Base-by-base conservation (phyloP, 2,329 filamentous ascomycete genomes). In the Pseudogymnoascus sp. region DNA sequence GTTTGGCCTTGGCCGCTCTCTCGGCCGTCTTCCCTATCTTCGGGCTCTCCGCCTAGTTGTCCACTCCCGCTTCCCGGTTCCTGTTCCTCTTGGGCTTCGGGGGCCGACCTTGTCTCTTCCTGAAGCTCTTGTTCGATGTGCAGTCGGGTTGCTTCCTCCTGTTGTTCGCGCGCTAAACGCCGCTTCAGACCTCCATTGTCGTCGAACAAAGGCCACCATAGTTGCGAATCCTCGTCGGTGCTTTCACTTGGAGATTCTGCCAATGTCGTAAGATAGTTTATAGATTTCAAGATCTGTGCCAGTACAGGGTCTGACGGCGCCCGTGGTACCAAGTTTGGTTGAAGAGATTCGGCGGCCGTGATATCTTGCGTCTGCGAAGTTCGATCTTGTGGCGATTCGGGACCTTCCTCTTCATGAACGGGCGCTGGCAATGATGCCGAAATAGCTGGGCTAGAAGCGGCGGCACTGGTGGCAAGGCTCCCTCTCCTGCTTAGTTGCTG, bases 41-140 rank as follows among this genome's bases (percentile, higher is more conserved):
- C 93, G 0, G 93, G 93, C 72, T 97, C 93, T 45, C 93, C 93
- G 63, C 93, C 93, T 16, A 97, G 81, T 63, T 95, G 92, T 63
- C 94, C 80, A 72, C 93, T 97, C 12, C 85, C 85, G 67, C 89
- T 89, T 74, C 94, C 92, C 1, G 86, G 85, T 62, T 89, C 88
- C 63, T 90, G 91, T 66, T 96, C 92, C 28, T 81, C 80, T 49
- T 82, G 79, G 3, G 75, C 74, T 42, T 75, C 74, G 22, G 75
- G 70, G 14, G 77, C 75, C 23, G 79, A 77, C 66, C 80, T 79
- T 19, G 83, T 69, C 23, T 82, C 74, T 55, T 79, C 75, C 66
- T 85, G 82, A 3, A 76, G 76, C 65, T 85, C 81, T 45, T 79
- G 76, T 69, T 87, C 83, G 16, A 78, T 74, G 63, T 80, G 79